Base-by-base conservation (phyloP, 2,329 filamentous ascomycete species). In the Clarireedia hainanense region DNA sequence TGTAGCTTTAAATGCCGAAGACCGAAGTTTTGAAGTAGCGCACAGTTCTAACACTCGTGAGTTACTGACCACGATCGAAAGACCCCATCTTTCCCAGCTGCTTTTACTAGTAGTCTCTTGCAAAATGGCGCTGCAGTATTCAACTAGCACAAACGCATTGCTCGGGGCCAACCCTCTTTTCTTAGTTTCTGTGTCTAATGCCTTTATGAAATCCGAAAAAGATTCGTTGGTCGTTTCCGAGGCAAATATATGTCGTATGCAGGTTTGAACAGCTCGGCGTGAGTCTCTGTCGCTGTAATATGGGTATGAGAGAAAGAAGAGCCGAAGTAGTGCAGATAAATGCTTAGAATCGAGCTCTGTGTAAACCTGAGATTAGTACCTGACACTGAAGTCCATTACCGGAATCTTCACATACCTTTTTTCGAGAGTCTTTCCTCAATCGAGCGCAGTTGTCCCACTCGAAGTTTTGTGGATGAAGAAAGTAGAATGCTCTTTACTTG, bases 261-360 rank as follows among this genome's bases (percentile, higher is more conserved):
- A 96, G 73, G 80, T 78, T 70, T 96, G 88, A 34, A 91, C 90
- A 39, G 89, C 90, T 64, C 84, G 80, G 64, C 94, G 83, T 46
- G 94, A 97, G 61, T 82, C 76, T 65, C 91, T 84, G 73, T 99
- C 94, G 71, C 84, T 75, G 72, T 97, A 99, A 64, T 88, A 83
- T 59, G 89, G 82, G 68, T 96, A 91, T 51, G 91, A 96, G 69
- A 84, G 83, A 74, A 97, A 92, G 34, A 99, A 81, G 36, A 91
- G 75, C 59, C 83, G 79, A 60, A 95, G 74, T 52, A 94, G 71
- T 57, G 72, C 70, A 50, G 76, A 72, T 55, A 82, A 69, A 49
- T 74, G 71, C 40, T 71, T 62, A 34, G 67, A 59, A 43, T 67
- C 72, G 52, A 78, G 63, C 63, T 68, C 67, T 68, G 6, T 23